These are phyloP conservation scores for Paraglomus occultum DNA, from an alignment of 192 early-diverging fungal species.

Conservation along the genomic window DNA sequence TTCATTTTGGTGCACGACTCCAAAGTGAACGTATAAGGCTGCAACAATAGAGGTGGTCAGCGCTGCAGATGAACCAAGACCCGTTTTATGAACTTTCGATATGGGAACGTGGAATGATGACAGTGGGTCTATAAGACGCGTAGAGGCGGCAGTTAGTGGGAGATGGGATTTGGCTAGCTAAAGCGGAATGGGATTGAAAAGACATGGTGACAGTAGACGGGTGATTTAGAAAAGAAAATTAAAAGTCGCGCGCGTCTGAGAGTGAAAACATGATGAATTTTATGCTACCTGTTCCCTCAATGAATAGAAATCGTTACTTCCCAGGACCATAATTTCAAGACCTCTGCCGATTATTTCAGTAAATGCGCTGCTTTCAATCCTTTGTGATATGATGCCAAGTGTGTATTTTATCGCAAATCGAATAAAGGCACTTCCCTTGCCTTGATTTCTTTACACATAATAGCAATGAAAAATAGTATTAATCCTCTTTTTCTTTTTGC, in stretches of 20 bases:
- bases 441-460: slow-evolving; percentile 31
- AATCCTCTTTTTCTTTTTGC: no score
- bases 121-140: slow-evolving; percentile 60
- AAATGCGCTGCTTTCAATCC: slow-evolving; percentile 33
- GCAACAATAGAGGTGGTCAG: slow-evolving; percentile 90
- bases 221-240: background rate
- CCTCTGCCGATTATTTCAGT: slow-evolving; percentile 38
- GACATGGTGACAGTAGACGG: background rate
- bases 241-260: no score
- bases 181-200: background rate
- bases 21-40: slow-evolving; percentile 74
- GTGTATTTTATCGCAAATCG: slow-evolving; percentile 53
- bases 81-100: slow-evolving; percentile 86
- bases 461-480: no score
- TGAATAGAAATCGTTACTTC: slow-evolving; percentile 99
- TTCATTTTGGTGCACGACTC: slow-evolving; percentile 37
- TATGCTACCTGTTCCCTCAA: slow-evolving; percentile 75
- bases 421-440: slow-evolving; percentile 63
- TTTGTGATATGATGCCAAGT: slow-evolving; percentile 41
- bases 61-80: slow-evolving; percentile 95
- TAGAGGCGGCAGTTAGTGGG: slow-evolving; percentile 52
- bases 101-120: slow-evolving; percentile 61
- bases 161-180: slow-evolving; percentile 54
- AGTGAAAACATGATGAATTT: background rate
- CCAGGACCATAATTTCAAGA: slow-evolving; percentile 74